Evolutionary conservation across 345 rosid genomes (phyloP), one percentile per base, ranked within the genome.

Genomic region (Hibiscus trionum): DNA sequence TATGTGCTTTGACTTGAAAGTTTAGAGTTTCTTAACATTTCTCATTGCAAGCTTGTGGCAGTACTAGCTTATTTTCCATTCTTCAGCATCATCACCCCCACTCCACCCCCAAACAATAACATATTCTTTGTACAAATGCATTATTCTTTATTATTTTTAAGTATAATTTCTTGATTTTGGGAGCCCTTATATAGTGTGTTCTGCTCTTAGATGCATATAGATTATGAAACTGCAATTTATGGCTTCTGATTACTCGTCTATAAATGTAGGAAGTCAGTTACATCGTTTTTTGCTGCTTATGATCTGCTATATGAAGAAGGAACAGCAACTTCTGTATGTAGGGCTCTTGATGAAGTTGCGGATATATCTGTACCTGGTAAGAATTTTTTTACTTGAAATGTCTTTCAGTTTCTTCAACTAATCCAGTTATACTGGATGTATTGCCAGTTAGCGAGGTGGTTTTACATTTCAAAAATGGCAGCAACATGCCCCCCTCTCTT

Each of bases 271-370:
- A 90, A 90, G 81, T 88, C 99, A 11, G 97, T 77, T 47, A 66
- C 93, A 39, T 84, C 96, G 17, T 92, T 95, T 80, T 95, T 95
- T 66, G 88, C 87, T 62, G 85, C 91, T 3, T 92, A 80, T 81
- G 99, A 95, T 84, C 92, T 90, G 3, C 87, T 95, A 4, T 92
- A 92, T 57, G 99, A 95, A 81, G 99, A 95, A 87, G 99, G 97
- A 77, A 89, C 86, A 44, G 91, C 99, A 68, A 88, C 89, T 61
- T 74, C 97, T 74, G 97, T 95, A n/a, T 95, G 97, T 76, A 82
- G 80, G 76, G 93, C 96, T 80, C 97, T 95, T 19, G 86, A 89
- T 82, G 97, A 94, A 82, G 86, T 94, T 83, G 91, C 97, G 39
- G 97, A 91, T 83, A 82, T 90, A 79, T 92, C 99, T 76, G 84